Evolutionary conservation across 306 rosid species (phyloP).

Genomic region (Bauhinia variegata): DNA sequence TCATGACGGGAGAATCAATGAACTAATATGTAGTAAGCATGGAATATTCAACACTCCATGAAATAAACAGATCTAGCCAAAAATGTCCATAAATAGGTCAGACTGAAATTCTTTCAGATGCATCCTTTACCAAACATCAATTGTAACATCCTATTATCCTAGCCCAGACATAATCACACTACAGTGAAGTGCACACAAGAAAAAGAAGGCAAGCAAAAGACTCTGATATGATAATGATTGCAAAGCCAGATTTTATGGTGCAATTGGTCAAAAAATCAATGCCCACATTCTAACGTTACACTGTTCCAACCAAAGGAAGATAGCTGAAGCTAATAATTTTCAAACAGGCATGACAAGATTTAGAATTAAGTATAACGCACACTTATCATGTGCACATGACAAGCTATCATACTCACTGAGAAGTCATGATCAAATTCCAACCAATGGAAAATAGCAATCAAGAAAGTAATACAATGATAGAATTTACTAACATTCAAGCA

Average conservation of each 20-base stretch:
- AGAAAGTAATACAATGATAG: conserved; percentile 52
- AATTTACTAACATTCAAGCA: conserved; percentile 74
- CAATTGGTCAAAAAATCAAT: background rate
- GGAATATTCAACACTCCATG: background rate
- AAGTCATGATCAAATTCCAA: conserved; percentile 33
- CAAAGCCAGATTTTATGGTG: conserved; percentile 35
- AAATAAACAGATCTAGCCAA: conserved; percentile 20
- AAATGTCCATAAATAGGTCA: conserved; percentile 35
- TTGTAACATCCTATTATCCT: conserved; percentile 23
- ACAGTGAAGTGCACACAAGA: conserved; percentile 22
- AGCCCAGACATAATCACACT: conserved; percentile 15
- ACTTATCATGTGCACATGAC: conserved; percentile 20
- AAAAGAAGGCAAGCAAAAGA: conserved; percentile 30
- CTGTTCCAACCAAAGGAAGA: background rate
- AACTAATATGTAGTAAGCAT: conserved; percentile 23
- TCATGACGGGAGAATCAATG: conserved; percentile 18
- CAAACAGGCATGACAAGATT: conserved; percentile 2
- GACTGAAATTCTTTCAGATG: conserved; percentile 33
- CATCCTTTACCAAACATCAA: conserved; percentile 25
- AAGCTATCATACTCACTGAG: conserved; percentile 25
- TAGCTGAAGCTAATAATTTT: background rate
- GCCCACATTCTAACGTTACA: background rate
- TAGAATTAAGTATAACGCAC: conserved; percentile 26
- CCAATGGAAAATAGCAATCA: conserved; percentile 36
- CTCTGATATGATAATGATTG: conserved; percentile 20